A percentile compares a stretch with the other conserved stretches of the same genome.
Evolutionary conservation across 2,329 filamentous ascomycete genomes (phyloP).

Genomic region (Trematosphaeria pertusa): DNA sequence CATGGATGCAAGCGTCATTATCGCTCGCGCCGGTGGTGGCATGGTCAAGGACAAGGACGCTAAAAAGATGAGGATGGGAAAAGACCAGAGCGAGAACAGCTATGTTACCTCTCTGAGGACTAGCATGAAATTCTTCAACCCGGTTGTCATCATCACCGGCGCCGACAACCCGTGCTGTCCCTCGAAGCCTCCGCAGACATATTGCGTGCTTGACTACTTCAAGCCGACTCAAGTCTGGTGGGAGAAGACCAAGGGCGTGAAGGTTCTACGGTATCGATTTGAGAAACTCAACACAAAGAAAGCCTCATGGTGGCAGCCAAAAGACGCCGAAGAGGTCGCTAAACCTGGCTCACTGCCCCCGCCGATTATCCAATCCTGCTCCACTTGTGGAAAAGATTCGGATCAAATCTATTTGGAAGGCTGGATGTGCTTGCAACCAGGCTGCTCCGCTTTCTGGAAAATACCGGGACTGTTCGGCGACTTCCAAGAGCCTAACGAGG

Average conservation of each 20-base stretch:
- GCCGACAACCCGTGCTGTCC: slow-evolving; percentile 57
- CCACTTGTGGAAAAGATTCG: slow-evolving; percentile 38
- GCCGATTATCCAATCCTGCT: slow-evolving; percentile 47
- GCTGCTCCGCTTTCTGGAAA: slow-evolving; percentile 65
- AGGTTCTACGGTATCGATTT: slow-evolving; percentile 67
- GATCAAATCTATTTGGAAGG: slow-evolving; percentile 53
- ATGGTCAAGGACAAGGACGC: slow-evolving; percentile 54
- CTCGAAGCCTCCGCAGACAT: slow-evolving; percentile 62
- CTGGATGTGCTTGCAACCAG: slow-evolving; percentile 65
- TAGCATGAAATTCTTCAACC: slow-evolving; percentile 55
- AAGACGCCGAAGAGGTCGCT: slow-evolving; percentile 34
- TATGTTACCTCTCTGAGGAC: slow-evolving; percentile 53
- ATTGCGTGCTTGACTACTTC: slow-evolving; percentile 73
- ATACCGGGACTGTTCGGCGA: slow-evolving; percentile 29
- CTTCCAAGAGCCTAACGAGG: slow-evolving; percentile 41
- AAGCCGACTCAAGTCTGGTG: slow-evolving; percentile 72
- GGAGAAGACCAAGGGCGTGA: slow-evolving; percentile 59
- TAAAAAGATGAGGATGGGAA: slow-evolving; percentile 55
- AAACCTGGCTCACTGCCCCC: slow-evolving; percentile 36
- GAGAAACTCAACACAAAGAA: slow-evolving; percentile 65
- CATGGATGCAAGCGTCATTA: slow-evolving; percentile 67
- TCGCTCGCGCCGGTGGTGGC: slow-evolving; percentile 67
- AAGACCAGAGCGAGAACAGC: slow-evolving; percentile 54
- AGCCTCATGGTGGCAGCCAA: slow-evolving; percentile 66
- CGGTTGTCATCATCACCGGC: slow-evolving; percentile 62